Evolutionary conservation across 2,329 filamentous ascomycete genomes (phyloP).

Genomic region (Diaporthe amygdali): DNA sequence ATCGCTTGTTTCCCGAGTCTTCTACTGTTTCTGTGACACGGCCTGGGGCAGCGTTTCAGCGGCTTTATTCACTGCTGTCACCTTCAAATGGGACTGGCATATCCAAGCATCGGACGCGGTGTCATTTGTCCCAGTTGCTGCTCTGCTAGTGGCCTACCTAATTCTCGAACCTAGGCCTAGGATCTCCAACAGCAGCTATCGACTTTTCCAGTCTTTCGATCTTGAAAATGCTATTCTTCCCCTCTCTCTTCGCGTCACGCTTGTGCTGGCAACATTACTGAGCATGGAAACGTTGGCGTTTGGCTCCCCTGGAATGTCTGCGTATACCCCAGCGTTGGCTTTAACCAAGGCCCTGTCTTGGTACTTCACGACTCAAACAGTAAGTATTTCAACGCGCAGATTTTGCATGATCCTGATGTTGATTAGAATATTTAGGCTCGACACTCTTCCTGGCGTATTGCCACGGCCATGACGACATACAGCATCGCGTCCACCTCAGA

Average conservation of each 20-base stretch:
- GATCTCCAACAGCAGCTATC: background rate
- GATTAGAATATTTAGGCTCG: background rate
- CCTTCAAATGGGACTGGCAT: conserved; percentile 31
- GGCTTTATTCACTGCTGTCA: conserved; percentile 30
- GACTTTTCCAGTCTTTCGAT: background rate
- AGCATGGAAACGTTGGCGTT: background rate
- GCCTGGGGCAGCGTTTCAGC: conserved; percentile 30
- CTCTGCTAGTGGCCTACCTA: conserved; percentile 36
- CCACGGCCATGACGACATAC: conserved; percentile 33
- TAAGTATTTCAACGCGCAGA: background rate
- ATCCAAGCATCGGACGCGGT: conserved; percentile 30
- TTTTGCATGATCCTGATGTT: background rate
- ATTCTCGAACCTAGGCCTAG: background rate
- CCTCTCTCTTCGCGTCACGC: background rate
- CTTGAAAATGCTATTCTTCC: background rate
- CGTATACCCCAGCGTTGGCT: background rate
- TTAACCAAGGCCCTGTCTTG: conserved; percentile 2
- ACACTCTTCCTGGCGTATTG: background rate
- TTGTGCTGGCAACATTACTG: background rate
- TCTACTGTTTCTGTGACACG: conserved; percentile 21
- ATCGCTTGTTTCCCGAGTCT: background rate
- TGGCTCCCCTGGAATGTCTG: background rate
- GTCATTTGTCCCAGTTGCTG: conserved; percentile 34
- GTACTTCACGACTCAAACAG: conserved; percentile 8
- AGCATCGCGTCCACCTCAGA: conserved; percentile 35